Evolutionary conservation across 768 basidiomycete genomes (phyloP), one percentile per base, ranked within the genome.

Genomic region (Calocera cornea): DNA sequence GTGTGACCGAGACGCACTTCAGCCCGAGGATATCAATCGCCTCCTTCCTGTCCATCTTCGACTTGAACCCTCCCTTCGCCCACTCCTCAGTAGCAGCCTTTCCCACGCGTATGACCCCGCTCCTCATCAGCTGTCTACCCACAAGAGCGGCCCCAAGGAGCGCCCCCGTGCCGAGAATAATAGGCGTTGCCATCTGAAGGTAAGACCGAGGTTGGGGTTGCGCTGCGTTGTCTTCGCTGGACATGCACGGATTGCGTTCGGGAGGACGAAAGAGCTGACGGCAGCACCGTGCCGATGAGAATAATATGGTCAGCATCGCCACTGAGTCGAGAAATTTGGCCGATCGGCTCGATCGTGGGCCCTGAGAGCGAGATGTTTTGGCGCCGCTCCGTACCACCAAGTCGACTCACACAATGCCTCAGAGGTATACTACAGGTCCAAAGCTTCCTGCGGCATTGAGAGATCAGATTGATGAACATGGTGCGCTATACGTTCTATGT

Each of bases 1-100:
- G 47, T 31, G 31, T 49, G 34, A 0, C 3, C 2, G 7, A 54
- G 36, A 83, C 90, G 71, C 69, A 97, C 97, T 89, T 95, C 66
- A 98, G 80, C 17, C 95, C 95, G 47, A 99, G 83, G 72, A 99
- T 87, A 68, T 86, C 84, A 68, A 92, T 84, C 5, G 97, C 97
- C 79, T 98, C 97, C 69, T 86, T 89, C 72, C 90, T 82, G 75
- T 98, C 95, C 95, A 98, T 98, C 82, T 92, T 97, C 31, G 85
- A 81, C 75, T 86, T 88, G 84, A 99, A 99, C 8, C 97, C 95
- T 67, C 95, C 95, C 77, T 87, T 92, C 19, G 81, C 87, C 86
- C 92, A 98, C 75, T 95, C 83, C 47, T 93, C 88, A 14, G 87
- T 87, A 12, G 82, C 87, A 27, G 79, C 80, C 71, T 79, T 83